Evolutionary conservation across 2,329 filamentous ascomycete species (phyloP).

Genomic region (Fusarium sp.): DNA sequence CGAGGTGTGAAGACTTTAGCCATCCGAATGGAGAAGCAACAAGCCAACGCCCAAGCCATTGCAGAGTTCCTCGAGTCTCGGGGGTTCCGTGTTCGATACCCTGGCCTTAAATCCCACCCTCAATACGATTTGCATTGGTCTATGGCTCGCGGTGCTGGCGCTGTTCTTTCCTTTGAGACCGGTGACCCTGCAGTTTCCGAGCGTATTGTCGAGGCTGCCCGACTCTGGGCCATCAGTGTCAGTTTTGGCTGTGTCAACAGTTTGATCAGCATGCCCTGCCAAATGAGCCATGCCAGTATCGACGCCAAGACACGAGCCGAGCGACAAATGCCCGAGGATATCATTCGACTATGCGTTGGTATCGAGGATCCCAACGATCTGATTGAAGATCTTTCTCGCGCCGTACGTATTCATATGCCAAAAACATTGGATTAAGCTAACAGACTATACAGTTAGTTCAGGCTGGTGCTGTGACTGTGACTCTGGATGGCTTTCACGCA

Average conservation of each 20-base stretch:
- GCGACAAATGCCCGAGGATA: slow-evolving; percentile 93
- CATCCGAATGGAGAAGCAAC: slow-evolving; percentile 99
- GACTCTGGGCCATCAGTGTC: slow-evolving; percentile 94
- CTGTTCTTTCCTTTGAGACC: slow-evolving; percentile 95
- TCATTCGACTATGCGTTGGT: slow-evolving; percentile 94
- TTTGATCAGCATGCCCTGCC: slow-evolving; percentile 98
- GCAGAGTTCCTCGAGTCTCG: slow-evolving; percentile 90
- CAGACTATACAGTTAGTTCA: slow-evolving; percentile 77
- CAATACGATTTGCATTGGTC: slow-evolving; percentile 97
- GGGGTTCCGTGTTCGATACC: slow-evolving; percentile 95
- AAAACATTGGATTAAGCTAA: slow-evolving; percentile 36
- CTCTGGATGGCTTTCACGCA: slow-evolving; percentile 84
- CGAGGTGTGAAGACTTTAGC: slow-evolving; percentile 95
- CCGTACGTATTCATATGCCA: slow-evolving; percentile 70
- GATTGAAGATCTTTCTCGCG: slow-evolving; percentile 90
- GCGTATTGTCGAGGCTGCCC: slow-evolving; percentile 91
- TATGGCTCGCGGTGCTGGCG: slow-evolving; percentile 92
- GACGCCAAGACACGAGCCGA: slow-evolving; percentile 92
- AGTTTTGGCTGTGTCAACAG: slow-evolving; percentile 99
- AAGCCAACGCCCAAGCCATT: slow-evolving; percentile 89
- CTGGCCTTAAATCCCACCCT: slow-evolving; percentile 91
- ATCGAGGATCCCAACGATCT: slow-evolving; percentile 94
- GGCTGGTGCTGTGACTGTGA: slow-evolving; percentile 91
- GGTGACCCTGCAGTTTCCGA: slow-evolving; percentile 86
- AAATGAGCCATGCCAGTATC: slow-evolving; percentile 99